Base-by-base conservation (phyloP, 805 yeast species). In the Ogataea thermomethanolica region DNA sequence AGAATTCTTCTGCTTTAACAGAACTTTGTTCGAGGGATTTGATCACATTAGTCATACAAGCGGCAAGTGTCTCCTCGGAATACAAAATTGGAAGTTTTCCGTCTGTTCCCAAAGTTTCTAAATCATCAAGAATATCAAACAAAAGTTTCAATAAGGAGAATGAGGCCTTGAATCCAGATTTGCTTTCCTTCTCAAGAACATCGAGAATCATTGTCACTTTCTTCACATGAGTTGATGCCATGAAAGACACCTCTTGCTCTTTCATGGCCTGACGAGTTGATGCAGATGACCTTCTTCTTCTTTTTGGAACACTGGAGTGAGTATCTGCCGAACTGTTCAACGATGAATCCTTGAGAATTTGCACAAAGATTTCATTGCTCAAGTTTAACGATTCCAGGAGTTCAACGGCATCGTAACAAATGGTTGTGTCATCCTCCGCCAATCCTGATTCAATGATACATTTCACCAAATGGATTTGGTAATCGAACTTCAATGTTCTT, bases 51-150 rank as follows among this genome's bases (percentile, higher is more conserved):
- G 81, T 71, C 85, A 93, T 82, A 60, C 95, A 86, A 31, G 85
- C 77, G 2, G 96, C 93, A 45, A 93, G 67, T 0, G 91, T 79
- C 60, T 93, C 97, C 65, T 93, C 95, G 1, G 95, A 83, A 53
- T 90, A 91, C 32, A 86, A 69, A 4, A 91, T 91, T 4, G 99
- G 96, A 46, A 93, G 68, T 43, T 88, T 87, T 29, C 96, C 95
- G 58, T 90, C 98, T 48, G 79, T 80, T 31, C 95, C 96, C 34
- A 93, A 70, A 22, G 95, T 80, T 58, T 85, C 93, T 49, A 84
- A 67, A 58, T 85, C 93, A 37, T 86, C 77, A 36, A 85, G 66
- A 26, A 82, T 67, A 48, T 74, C 74, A 64, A 85, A 81, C 9
- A 65, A 44, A n/a, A 57, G 33, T 25, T 61, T 59, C 37, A 72